These are phyloP conservation scores for Trifolium subterraneum DNA, from an alignment of 306 rosid genomes.

Conservation along the genomic window DNA sequence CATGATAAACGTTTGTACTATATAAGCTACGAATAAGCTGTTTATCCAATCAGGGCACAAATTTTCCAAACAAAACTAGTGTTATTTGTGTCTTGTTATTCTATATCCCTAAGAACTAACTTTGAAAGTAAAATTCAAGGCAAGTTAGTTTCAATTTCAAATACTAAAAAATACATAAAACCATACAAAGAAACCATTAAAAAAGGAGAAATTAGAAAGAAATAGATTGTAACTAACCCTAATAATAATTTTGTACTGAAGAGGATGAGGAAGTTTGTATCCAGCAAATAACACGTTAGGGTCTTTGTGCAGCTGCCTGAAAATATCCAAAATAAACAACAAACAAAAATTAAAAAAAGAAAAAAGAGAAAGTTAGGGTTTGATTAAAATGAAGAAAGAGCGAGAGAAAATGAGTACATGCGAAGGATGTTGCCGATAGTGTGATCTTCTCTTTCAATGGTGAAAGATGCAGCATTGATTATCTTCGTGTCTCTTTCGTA, in stretches of 20 bases:
- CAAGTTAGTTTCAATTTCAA: too few relatives aligned
- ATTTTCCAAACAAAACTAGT: too few relatives aligned
- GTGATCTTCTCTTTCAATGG: constrained; percentile 91
- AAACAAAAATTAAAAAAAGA: not conserved
- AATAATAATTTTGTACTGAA: constrained; percentile 82
- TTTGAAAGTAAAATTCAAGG: too few relatives aligned
- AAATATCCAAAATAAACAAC: not conserved
- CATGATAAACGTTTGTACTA: too few relatives aligned
- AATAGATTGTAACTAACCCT: constrained; percentile 61
- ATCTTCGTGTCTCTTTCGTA: constrained; percentile 96
- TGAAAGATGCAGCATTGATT: constrained; percentile 84
- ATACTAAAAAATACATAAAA: too few relatives aligned
- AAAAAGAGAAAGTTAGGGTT: constrained; percentile 21
- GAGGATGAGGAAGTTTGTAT: constrained; percentile 96
- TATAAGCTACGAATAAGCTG: too few relatives aligned
- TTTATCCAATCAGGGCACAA: too few relatives aligned
- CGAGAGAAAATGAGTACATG: constrained; percentile 53
- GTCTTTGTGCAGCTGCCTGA: constrained; percentile 89
- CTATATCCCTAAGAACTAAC: too few relatives aligned
- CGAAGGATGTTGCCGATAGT: constrained; percentile 88
- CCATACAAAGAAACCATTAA: not conserved
- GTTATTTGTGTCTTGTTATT: too few relatives aligned
- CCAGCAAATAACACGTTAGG: constrained; percentile 86
- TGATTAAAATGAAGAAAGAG: not conserved
- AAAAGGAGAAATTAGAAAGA: not conserved